Evolutionary conservation across 805 yeast genomes (phyloP).

Genomic region (Kuraishia hungarica): DNA sequence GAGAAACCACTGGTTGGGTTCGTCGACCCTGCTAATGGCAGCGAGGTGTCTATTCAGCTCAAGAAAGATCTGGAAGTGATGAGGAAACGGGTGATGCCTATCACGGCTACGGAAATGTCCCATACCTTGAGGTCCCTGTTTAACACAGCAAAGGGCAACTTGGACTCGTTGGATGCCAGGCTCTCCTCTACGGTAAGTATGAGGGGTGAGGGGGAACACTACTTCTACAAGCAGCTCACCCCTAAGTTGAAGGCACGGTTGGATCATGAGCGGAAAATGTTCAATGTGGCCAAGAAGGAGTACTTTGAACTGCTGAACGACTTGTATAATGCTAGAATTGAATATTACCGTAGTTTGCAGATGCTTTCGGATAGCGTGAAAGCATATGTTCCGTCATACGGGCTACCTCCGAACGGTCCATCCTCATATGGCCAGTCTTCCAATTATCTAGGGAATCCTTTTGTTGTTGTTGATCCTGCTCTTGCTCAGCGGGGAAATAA

Average conservation of each 20-base stretch:
- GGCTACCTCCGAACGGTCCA: conserved; percentile 6
- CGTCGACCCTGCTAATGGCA: background rate
- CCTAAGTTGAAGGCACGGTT: conserved; percentile 21
- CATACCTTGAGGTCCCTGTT: background rate
- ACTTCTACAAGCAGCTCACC: background rate
- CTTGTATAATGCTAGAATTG: conserved; percentile 72
- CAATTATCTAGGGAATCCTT: background rate
- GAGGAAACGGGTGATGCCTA: conserved; percentile 3
- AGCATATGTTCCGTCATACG: conserved; percentile 28
- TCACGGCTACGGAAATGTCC: conserved; percentile 10
- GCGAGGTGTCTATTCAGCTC: background rate
- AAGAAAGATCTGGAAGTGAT: background rate
- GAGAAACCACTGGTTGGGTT: background rate
- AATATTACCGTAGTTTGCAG: conserved; percentile 79
- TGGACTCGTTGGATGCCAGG: background rate
- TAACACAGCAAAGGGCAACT: background rate
- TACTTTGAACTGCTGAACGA: conserved; percentile 44
- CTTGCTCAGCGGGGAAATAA: background rate
- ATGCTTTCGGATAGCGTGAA: conserved; percentile 76
- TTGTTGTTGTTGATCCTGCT: too few relatives aligned
- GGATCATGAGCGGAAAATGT: conserved; percentile 34
- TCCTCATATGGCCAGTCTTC: background rate
- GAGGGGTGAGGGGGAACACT: background rate
- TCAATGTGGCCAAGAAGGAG: conserved; percentile 34
- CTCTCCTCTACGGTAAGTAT: background rate